phyloP scores from a whole-genome alignment of 352 stramenopile species.

The Phytophthora melonis region DNA sequence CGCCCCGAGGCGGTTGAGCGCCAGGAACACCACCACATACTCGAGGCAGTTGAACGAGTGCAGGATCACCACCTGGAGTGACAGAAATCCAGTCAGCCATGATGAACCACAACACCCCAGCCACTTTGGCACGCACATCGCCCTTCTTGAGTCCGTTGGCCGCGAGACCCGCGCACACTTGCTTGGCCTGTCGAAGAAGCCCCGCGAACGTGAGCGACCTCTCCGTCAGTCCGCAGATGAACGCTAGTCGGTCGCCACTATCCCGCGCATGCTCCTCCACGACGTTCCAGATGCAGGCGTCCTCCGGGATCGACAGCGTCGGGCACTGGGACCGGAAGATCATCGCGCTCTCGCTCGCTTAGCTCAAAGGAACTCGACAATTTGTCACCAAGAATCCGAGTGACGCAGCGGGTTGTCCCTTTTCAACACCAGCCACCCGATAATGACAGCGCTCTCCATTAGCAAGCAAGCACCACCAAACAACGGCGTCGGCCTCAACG shows the following conservation, averaged over 20 bases:
- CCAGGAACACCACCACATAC: conserved; percentile 2
- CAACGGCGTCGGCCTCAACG: neutral
- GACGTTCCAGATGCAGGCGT: conserved; percentile 50
- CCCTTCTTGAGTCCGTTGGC: conserved; percentile 49
- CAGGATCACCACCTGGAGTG: conserved; percentile 51
- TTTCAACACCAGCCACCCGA: neutral
- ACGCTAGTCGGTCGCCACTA: conserved; percentile 37
- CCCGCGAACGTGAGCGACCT: conserved; percentile 46
- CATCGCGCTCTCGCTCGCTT: conserved; percentile 19
- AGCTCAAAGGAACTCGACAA: neutral
- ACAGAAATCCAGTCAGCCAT: conserved; percentile 32
- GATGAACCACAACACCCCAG: conserved; percentile 7
- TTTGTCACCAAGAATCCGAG: neutral
- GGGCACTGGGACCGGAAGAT: conserved; percentile 54
- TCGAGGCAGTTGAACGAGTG: conserved; percentile 30
- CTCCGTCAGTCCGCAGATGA: conserved; percentile 57
- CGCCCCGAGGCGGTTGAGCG: neutral
- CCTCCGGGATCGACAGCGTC: conserved; percentile 35
- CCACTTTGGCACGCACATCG: conserved; percentile 42
- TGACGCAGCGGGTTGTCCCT: neutral
- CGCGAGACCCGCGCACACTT: conserved; percentile 48
- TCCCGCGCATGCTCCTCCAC: conserved; percentile 44
- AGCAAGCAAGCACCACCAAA: neutral
- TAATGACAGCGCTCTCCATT: neutral
- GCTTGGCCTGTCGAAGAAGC: conserved; percentile 31